These are phyloP conservation scores for Seiridium unicorne DNA, from an alignment of 2,329 filamentous ascomycete species.

Conservation along the genomic window DNA sequence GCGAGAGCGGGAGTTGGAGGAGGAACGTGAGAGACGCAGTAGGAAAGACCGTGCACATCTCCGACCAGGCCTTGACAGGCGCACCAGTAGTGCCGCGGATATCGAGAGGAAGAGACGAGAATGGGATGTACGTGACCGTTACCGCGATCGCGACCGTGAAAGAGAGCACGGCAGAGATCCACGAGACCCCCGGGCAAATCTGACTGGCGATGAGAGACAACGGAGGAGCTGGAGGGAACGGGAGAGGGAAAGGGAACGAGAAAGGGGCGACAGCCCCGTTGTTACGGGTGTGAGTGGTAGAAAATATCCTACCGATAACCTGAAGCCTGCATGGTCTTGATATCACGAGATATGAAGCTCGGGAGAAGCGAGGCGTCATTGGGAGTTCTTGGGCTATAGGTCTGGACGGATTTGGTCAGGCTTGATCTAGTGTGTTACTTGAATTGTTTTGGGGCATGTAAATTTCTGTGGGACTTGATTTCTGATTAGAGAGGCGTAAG, in stretches of 20 bases:
- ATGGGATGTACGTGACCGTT: conserved; percentile 20
- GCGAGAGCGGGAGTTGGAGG: conserved; percentile 20
- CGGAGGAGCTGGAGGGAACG: conserved; percentile 12
- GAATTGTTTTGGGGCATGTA: too few relatives aligned
- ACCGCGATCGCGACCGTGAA: conserved; percentile 5
- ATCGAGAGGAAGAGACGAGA: conserved; percentile 23
- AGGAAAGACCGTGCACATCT: conserved; percentile 24
- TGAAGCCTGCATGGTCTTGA: conserved; percentile 1
- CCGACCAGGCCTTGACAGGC: conserved; percentile 20
- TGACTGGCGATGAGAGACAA: conserved; percentile 26
- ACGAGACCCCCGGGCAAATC: conserved; percentile 26
- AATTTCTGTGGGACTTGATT: too few relatives aligned
- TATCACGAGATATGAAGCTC: background rate
- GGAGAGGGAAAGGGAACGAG: conserved; percentile 24
- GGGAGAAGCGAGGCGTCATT: background rate
- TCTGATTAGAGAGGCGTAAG: too few relatives aligned
- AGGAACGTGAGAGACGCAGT: conserved; percentile 23
- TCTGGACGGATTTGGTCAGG: too few relatives aligned
- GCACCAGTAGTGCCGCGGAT: conserved; percentile 29
- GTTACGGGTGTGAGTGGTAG: conserved; percentile 24
- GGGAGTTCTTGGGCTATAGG: background rate
- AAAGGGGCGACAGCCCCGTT: conserved; percentile 12
- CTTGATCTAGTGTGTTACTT: too few relatives aligned
- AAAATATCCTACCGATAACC: conserved; percentile 19
- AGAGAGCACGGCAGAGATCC: conserved; percentile 23